Conservation (phyloP, 345 rosid species). For the Citrus mangshanensis region DNA sequence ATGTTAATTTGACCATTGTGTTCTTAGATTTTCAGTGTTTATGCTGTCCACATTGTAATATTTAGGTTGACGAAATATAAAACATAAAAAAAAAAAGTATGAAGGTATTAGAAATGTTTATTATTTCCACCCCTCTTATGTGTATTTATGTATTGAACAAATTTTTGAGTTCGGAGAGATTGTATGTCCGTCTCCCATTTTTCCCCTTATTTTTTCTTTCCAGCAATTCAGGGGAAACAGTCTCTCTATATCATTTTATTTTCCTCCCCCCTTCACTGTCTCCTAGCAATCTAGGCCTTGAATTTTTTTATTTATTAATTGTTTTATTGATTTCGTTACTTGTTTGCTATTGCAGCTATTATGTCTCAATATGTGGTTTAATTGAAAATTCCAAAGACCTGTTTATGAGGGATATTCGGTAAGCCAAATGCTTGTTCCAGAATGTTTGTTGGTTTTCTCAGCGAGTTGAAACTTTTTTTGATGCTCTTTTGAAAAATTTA, state of each 20-base stretch:
- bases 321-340: constrained; percentile 5
- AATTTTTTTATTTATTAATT: neutral
- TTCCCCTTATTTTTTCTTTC: neutral
- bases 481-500: neutral
- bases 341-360: constrained; percentile 48
- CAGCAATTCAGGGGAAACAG: neutral
- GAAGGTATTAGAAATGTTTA: neutral
- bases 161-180: neutral
- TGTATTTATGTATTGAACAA: neutral
- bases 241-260: neutral
- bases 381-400: constrained; percentile 50
- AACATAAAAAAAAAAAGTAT: too few species aligned
- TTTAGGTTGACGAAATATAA: neutral
- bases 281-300: neutral
- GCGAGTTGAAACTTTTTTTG: neutral
- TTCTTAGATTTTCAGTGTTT: neutral
- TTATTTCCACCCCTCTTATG: neutral
- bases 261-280: neutral
- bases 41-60: neutral
- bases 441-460: neutral
- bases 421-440: constrained; percentile 13
- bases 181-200: neutral
- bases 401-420: constrained; percentile 73
- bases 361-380: constrained; percentile 47
- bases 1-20: neutral